phyloP scores from a whole-genome alignment of 2,329 filamentous ascomycete genomes.

The Trichoderma endophyticum region DNA sequence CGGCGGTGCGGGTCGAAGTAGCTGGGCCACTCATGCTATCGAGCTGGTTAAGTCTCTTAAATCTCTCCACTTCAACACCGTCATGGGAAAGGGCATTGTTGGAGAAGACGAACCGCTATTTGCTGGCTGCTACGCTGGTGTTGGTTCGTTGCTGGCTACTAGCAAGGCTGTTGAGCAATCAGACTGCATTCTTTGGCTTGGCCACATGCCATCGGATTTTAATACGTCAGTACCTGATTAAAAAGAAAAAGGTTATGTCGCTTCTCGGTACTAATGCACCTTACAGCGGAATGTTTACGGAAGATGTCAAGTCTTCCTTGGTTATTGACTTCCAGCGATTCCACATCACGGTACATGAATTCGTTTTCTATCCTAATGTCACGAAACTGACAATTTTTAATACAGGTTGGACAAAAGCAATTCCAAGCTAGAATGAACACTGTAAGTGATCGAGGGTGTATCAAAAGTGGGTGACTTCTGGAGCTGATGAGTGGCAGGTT shows the following conservation, averaged over 20 bases:
- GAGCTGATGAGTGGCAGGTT: neutral
- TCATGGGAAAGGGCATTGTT: neutral
- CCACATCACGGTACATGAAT: neutral
- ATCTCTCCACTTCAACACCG: neutral
- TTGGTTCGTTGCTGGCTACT: neutral
- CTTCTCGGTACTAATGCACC: neutral
- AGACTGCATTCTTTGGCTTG: conserved; percentile 22
- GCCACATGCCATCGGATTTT: conserved; percentile 4
- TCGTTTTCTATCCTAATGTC: neutral
- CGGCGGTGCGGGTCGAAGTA: neutral
- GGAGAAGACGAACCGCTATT: neutral
- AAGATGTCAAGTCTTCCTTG: neutral
- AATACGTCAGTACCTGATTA: neutral
- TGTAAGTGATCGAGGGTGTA: neutral
- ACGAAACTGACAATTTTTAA: neutral
- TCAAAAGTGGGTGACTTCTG: neutral
- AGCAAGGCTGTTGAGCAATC: conserved; percentile 9
- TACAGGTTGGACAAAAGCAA: neutral
- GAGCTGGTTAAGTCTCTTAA: neutral
- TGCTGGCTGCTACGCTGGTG: neutral
- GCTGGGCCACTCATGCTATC: neutral
- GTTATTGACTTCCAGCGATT: conserved; percentile 8
- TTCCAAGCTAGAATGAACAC: neutral
- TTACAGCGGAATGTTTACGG: conserved; percentile 4
- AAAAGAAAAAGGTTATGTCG: too few relatives aligned